phyloP scores from a whole-genome alignment of 148 eudicot species.

The Talinum fruticosum region DNA sequence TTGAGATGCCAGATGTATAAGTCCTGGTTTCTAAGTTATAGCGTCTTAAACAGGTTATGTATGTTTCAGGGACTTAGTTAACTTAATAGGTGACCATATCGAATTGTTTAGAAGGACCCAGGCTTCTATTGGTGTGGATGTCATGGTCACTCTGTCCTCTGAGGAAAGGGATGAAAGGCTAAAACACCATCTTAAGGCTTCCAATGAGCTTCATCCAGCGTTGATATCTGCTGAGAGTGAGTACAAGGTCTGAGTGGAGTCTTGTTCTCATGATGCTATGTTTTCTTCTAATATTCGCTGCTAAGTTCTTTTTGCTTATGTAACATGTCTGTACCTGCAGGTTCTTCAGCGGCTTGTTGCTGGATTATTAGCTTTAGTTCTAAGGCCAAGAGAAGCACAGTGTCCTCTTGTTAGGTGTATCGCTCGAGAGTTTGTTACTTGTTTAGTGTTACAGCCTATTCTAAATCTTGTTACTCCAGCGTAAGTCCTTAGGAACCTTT shows the following conservation, averaged over 20 bases:
- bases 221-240: slow-evolving; percentile 84
- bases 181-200: slow-evolving; percentile 82
- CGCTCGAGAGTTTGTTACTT: slow-evolving; percentile 85
- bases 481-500: slow-evolving; percentile 46
- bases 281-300: slow-evolving; percentile 11
- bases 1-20: slow-evolving; percentile 4
- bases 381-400: slow-evolving; percentile 87
- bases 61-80: slow-evolving; percentile 75
- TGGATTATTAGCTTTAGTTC: slow-evolving; percentile 70
- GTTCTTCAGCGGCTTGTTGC: slow-evolving; percentile 77
- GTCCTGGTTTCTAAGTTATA: neutral
- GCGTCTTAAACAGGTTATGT: slow-evolving; percentile 8
- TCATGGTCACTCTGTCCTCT: slow-evolving; percentile 86
- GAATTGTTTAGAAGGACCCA: slow-evolving; percentile 92
- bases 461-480: slow-evolving; percentile 83
- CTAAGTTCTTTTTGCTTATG: slow-evolving; percentile 12
- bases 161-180: slow-evolving; percentile 97
- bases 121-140: slow-evolving; percentile 84
- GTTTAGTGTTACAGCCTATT: slow-evolving; percentile 85
- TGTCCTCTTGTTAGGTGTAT: slow-evolving; percentile 85
- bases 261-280: slow-evolving; percentile 29
- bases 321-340: slow-evolving; percentile 38
- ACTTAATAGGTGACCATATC: slow-evolving; percentile 81
- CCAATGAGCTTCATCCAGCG: slow-evolving; percentile 95
- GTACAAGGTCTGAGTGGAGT: slow-evolving; percentile 86